Evolutionary conservation across 83 land plant genomes (phyloP).

Genomic region (Picea mariana): DNA sequence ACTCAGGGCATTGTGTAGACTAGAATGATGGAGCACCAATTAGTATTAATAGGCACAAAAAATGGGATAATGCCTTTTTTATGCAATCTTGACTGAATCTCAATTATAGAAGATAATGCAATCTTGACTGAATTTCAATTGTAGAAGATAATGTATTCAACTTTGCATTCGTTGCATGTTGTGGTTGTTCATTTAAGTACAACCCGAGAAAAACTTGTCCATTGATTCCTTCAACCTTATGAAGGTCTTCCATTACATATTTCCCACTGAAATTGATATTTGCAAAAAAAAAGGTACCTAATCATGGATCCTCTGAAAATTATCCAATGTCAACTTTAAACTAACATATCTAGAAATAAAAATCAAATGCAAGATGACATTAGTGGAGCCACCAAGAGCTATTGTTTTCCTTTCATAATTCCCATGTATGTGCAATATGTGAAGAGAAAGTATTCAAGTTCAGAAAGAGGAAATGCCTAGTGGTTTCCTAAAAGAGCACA

Average conservation of each 20-base stretch:
- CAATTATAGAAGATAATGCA: too few relatives aligned
- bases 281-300: conserved; percentile 82
- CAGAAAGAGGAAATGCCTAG: too few relatives aligned
- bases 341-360: conserved; percentile 98
- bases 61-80: background rate
- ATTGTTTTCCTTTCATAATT: conserved; percentile 36
- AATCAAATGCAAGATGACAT: conserved; percentile 95
- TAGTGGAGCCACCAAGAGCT: conserved; percentile 99
- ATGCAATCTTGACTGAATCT: conserved; percentile 6
- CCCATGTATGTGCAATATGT: too few relatives aligned
- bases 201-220: conserved; percentile 7
- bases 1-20: too few relatives aligned
- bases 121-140: too few relatives aligned
- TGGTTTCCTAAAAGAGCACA: too few relatives aligned
- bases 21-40: too few relatives aligned
- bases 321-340: conserved; percentile 76
- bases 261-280: conserved; percentile 98
- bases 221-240: conserved; percentile 58
- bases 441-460: too few relatives aligned
- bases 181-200: background rate
- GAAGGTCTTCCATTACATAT: conserved; percentile 98
- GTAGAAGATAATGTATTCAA: background rate
- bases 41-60: background rate
- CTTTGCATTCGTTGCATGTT: conserved; percentile 4
- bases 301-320: conserved; percentile 95